Evolutionary conservation across 371 early-diverging fungal species (phyloP), one percentile per base, ranked within the genome.

Genomic region (Basidiobolus meristosporus): DNA sequence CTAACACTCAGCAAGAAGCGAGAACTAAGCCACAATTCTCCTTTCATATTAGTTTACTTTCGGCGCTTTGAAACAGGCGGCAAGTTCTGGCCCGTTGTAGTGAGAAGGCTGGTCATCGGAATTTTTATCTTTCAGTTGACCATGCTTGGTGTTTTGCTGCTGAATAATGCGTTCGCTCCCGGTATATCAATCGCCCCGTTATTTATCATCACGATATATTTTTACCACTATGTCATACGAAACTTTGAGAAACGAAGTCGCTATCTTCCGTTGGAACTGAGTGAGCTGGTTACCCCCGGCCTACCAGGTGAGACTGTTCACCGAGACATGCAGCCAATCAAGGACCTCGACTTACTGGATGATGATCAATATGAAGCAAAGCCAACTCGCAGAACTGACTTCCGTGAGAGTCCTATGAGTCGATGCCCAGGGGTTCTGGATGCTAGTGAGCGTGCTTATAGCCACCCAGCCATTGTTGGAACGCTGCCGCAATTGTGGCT

Each of bases 31-130:
- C n/a, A n/a, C n/a, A n/a, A n/a, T n/a, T n/a, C 9, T 26, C 26
- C 26, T 26, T 9, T 26, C 26, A 26, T n/a, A n/a, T n/a, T 26
- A 26, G 26, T 26, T n/a, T 85, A 89, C 46, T 65, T 87, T 31
- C 82, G 81, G 4, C 65, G 73, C 1, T 86, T 82, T 44, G 91
- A 90, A 54, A 65, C 87, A 0, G 60, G 65, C 12, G 93, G 91
- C 0, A 60, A 62, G 36, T 68, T 70, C 16, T 85, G 80, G 52
- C 81, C 82, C 1, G 42, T 83, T 38, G 70, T 92, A 28, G 85
- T 81, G 61, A 26, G 26, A 9, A 26, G 26, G 26, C 9, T 26
- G 26, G 26, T 26, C 5, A 9, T 26, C 9, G 26, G 26, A 9
- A 26, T 26, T 5, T 26, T 26, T 9, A 26, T 26, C 3, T 26